Evolutionary conservation across 108 stramenopile species (phyloP), one percentile per base, ranked within the genome.

Genomic region (Cyclotella distinguenda): DNA sequence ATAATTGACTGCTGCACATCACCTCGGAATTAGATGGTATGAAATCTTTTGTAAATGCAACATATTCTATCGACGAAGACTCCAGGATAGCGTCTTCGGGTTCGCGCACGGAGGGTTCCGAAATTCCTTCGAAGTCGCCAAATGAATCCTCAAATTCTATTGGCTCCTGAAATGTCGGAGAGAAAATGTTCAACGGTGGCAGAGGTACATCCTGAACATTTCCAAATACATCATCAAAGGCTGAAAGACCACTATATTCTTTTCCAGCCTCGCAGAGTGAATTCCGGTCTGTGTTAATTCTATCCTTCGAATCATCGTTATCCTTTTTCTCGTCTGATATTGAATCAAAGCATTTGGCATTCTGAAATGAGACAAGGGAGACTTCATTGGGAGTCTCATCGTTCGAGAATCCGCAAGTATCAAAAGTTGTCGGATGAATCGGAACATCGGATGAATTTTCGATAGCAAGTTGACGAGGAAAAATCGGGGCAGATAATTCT

Each of bases 211-310:
- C 52, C 31, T 73, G 52, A 12, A 66, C 27, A 42, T 33, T 68
- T 38, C 71, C 77, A 50, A 78, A 75, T 40, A 66, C 62, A 70
- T 72, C 80, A 42, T 68, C 65, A 50, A 42, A 62, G 12, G 64
- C 59, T 28, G 60, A 43, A 0, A 45, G 45, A 13, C 45, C 43
- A 0, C 5, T 12, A 63, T 9, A 16, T 16, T 36, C 35, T 23
- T 38, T 32, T 45, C 13, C 31, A 22, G 13, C 60, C n/a, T 39
- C 53, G 60, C 3, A 11, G 18, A 48, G 2, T 4, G 18, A 21
- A 23, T 11, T 22, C 2, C n/a, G 26, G 4, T 44, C 43, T 2
- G 12, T 1, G 12, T 53, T 31, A 5, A 12, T 3, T 30, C 11
- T 32, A 32, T 12, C 10, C 1, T 31, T 53, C 13, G 8, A 9